Percentiles rank a stretch among this genome's conserved stretches.
Evolutionary conservation across 139 green algal genomes (phyloP).

Genomic region (Ettlia oleoabundans): DNA sequence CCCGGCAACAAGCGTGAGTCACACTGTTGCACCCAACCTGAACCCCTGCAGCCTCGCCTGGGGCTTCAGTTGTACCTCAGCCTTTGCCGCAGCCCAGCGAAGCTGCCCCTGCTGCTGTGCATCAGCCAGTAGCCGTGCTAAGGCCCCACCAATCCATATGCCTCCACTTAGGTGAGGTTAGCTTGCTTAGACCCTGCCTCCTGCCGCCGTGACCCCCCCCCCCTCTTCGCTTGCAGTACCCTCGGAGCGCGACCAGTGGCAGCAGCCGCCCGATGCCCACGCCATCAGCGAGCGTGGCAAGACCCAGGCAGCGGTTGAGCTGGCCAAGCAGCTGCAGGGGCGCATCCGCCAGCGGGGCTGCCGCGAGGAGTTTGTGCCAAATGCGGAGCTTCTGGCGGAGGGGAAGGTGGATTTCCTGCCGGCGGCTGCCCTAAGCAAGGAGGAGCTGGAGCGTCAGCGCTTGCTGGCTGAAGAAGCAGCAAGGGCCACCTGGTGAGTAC

Average conservation of each 20-base stretch:
- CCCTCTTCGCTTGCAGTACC: slow-evolving; percentile 56
- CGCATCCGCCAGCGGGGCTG: slow-evolving; percentile 72
- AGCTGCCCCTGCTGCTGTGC: too few relatives aligned
- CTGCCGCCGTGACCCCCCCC: not conserved
- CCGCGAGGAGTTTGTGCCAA: slow-evolving; percentile 81
- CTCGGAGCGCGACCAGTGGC: slow-evolving; percentile 78
- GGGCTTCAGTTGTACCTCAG: not conserved
- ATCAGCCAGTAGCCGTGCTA: too few relatives aligned
- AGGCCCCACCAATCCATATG: too few relatives aligned
- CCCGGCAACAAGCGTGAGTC: slow-evolving; percentile 79
- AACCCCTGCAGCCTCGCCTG: not conserved
- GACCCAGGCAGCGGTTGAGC: slow-evolving; percentile 50
- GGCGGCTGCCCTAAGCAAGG: slow-evolving; percentile 45
- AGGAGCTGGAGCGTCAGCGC: slow-evolving; percentile 55
- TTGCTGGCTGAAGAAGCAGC: slow-evolving; percentile 35
- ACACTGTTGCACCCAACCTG: too few relatives aligned
- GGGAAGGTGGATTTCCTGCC: slow-evolving; percentile 86
- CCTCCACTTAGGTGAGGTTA: too few relatives aligned
- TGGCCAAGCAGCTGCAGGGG: slow-evolving; percentile 26
- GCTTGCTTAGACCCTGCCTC: not conserved
- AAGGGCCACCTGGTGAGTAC: slow-evolving; percentile 35
- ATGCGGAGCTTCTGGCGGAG: slow-evolving; percentile 68
- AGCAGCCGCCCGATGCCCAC: slow-evolving; percentile 69
- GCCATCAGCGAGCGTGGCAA: slow-evolving; percentile 83
- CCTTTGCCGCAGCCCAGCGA: too few relatives aligned